Evolutionary conservation across 805 yeast genomes (phyloP).

Genomic region (Candida parachauliodes): DNA sequence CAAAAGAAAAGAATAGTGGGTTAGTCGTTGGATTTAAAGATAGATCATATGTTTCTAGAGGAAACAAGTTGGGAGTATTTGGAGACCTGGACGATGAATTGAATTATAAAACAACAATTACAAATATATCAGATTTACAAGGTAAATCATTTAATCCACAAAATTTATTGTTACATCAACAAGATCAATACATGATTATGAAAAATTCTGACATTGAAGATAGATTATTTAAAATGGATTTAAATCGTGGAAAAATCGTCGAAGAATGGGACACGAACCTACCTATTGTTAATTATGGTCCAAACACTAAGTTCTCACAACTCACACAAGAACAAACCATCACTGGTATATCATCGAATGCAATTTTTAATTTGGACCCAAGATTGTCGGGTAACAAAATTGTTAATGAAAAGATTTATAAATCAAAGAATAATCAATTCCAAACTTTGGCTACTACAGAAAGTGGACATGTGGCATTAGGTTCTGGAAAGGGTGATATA

Average conservation of each 20-base stretch:
- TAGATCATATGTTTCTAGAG: slow-evolving; percentile 76
- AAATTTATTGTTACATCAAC: slow-evolving; percentile 72
- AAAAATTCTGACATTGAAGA: slow-evolving; percentile 46
- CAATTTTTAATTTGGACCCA: slow-evolving; percentile 78
- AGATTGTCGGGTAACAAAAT: slow-evolving; percentile 56
- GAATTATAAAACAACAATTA: slow-evolving; percentile 66
- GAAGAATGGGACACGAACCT: slow-evolving; percentile 72
- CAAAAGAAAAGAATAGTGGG: slow-evolving; percentile 51
- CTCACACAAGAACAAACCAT: slow-evolving; percentile 71
- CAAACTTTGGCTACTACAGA: slow-evolving; percentile 67
- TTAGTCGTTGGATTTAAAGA: slow-evolving; percentile 72
- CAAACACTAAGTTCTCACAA: slow-evolving; percentile 71
- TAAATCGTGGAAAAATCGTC: slow-evolving; percentile 74
- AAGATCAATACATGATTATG: slow-evolving; percentile 65
- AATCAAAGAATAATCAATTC: slow-evolving; percentile 50
- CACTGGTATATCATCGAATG: slow-evolving; percentile 62
- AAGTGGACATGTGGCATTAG: slow-evolving; percentile 71
- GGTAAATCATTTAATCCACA: slow-evolving; percentile 53
- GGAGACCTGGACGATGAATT: slow-evolving; percentile 51
- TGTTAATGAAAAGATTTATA: slow-evolving; percentile 51
- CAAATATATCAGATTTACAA: slow-evolving; percentile 47
- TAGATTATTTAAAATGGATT: slow-evolving; percentile 68
- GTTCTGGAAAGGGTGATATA: slow-evolving; percentile 71
- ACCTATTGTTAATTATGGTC: slow-evolving; percentile 58
- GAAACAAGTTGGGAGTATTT: slow-evolving; percentile 77